Percentiles rank a stretch among this genome's conserved stretches.
phyloP scores from a whole-genome alignment of 2,329 filamentous ascomycete genomes.

The Xylaria sp. region DNA sequence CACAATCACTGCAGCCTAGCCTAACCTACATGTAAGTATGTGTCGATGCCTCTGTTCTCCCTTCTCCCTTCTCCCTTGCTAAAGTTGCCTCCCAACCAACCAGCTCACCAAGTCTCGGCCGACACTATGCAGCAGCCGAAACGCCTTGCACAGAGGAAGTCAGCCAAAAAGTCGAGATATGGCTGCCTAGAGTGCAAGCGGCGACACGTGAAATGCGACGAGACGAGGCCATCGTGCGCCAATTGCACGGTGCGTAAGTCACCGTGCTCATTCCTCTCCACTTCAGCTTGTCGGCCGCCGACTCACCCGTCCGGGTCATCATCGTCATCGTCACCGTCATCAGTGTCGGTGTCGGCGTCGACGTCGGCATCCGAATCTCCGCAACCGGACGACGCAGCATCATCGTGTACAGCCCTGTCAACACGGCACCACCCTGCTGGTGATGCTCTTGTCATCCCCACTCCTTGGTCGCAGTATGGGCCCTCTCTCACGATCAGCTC shows the following conservation, averaged over 20 bases:
- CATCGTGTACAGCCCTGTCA: background rate
- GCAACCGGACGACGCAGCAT: background rate
- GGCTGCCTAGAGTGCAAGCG: slow-evolving; percentile 43
- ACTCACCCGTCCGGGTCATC: slow-evolving; percentile 10
- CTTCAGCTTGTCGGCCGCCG: slow-evolving; percentile 18
- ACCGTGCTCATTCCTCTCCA: slow-evolving; percentile 49
- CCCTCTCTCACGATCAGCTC: slow-evolving; percentile 10
- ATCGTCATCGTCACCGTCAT: background rate
- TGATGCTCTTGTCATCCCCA: background rate
- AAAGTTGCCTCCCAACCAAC: background rate
- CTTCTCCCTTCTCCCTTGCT: background rate
- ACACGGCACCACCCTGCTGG: background rate
- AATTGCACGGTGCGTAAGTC: slow-evolving; percentile 55
- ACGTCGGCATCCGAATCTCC: background rate
- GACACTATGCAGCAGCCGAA: background rate
- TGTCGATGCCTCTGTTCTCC: background rate
- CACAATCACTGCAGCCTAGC: too few relatives aligned
- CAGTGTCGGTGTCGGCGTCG: background rate
- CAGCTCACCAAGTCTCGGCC: background rate
- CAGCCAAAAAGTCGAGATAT: slow-evolving; percentile 39
- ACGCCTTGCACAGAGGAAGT: slow-evolving; percentile 18
- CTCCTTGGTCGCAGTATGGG: background rate
- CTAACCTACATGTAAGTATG: too few relatives aligned
- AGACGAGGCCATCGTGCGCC: slow-evolving; percentile 54
- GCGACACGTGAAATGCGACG: slow-evolving; percentile 53